These are phyloP conservation scores for Amauroascus niger DNA, from an alignment of 2,329 filamentous ascomycete genomes.

Conservation along the genomic window DNA sequence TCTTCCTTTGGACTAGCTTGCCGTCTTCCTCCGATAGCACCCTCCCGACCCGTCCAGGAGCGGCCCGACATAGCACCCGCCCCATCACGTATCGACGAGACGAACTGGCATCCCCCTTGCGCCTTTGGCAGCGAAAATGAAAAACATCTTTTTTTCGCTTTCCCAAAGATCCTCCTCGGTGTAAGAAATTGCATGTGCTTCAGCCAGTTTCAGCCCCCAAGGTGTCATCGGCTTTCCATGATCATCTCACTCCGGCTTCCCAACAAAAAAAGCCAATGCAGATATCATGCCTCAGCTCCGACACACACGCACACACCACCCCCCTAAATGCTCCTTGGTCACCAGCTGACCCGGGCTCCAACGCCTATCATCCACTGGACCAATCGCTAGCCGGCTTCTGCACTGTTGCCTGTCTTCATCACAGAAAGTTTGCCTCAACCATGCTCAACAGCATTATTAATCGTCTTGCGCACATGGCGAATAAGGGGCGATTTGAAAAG, in stretches of 20 bases:
- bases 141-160: neutral
- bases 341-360: neutral
- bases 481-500: conserved; percentile 12
- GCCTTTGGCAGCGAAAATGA: neutral
- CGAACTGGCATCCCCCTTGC: neutral
- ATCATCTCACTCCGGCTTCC: neutral
- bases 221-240: no score
- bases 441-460: conserved; percentile 14
- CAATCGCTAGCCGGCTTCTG: neutral
- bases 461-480: conserved; percentile 11
- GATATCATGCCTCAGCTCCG: neutral
- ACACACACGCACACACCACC: no score
- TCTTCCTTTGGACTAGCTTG: neutral
- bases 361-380: neutral
- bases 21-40: neutral
- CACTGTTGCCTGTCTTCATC: neutral
- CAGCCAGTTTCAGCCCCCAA: neutral
- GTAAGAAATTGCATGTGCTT: neutral
- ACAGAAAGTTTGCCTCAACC: conserved; percentile 11
- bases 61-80: neutral
- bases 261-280: neutral
- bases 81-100: neutral
- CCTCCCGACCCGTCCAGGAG: neutral
- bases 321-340: neutral
- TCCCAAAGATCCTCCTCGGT: neutral